Conservation (phyloP, 139 green algal species). For the Micromonas commoda region DNA sequence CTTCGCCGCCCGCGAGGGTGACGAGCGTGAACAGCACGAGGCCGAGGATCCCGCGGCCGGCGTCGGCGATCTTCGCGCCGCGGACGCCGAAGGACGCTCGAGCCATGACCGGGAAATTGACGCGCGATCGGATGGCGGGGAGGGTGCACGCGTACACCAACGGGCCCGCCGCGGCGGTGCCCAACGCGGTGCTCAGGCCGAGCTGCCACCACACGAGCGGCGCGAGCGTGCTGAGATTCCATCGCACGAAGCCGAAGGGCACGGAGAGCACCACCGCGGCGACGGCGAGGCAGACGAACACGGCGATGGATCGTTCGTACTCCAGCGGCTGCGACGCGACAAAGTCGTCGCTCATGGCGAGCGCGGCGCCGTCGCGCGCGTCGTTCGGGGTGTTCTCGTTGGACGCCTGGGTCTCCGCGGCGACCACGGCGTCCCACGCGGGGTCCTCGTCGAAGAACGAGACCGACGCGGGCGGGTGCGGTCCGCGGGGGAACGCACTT, state of each 20-base stretch:
- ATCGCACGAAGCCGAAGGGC: constrained; percentile 3
- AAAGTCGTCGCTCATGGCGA: too few species aligned
- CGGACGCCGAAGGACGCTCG: neutral
- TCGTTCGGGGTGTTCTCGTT: too few species aligned
- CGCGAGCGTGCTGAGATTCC: constrained; percentile 5
- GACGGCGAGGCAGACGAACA: too few species aligned
- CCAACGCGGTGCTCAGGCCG: neutral
- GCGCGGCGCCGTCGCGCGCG: too few species aligned
- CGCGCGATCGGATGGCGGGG: neutral
- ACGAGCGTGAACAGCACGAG: neutral
- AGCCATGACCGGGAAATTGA: constrained; percentile 5
- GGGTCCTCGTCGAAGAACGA: too few species aligned
- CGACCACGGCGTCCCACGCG: too few species aligned
- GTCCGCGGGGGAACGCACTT: too few species aligned
- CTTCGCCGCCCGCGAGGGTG: neutral
- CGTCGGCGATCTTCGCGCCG: neutral
- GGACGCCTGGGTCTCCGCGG: too few species aligned
- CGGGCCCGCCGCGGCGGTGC: neutral
- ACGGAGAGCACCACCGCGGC: constrained; percentile 5
- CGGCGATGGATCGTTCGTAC: too few species aligned
- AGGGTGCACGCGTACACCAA: neutral
- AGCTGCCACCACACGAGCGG: constrained; percentile 14
- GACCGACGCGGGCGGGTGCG: too few species aligned
- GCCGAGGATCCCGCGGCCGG: neutral
- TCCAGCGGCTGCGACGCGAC: too few species aligned